These are phyloP conservation scores for Chaetomium olivaceum DNA, from an alignment of 2,329 filamentous ascomycete genomes.

Conservation along the genomic window DNA sequence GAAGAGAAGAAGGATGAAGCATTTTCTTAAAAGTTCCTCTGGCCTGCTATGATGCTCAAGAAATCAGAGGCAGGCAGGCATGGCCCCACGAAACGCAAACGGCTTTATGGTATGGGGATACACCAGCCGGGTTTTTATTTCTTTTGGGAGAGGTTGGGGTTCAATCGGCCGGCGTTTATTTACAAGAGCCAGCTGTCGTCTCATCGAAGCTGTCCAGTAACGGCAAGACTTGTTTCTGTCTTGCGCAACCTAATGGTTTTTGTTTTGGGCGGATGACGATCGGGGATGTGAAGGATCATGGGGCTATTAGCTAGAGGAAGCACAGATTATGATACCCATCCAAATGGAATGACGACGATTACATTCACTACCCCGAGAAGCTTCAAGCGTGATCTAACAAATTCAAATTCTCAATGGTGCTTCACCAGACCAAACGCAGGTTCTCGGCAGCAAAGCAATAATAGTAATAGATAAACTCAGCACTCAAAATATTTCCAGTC, in stretches of 20 bases:
- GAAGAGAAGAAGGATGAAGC: background rate
- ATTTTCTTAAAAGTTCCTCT: background rate
- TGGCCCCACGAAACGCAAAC: background rate
- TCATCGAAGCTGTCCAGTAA: background rate
- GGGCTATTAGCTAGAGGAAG: background rate
- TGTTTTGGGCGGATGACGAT: background rate
- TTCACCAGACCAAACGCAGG: too few species aligned
- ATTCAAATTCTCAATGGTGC: too few species aligned
- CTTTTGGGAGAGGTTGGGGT: background rate
- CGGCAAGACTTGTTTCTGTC: background rate
- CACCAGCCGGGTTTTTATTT: background rate
- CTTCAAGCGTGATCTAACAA: background rate
- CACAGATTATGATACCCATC: conserved; percentile 10
- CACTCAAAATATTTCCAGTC: background rate
- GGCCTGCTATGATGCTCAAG: background rate
- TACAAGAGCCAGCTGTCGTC: background rate
- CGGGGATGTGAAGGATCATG: background rate
- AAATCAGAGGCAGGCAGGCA: background rate
- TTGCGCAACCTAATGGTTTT: background rate
- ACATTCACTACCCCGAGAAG: background rate
- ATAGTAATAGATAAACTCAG: background rate
- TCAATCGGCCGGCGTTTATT: background rate
- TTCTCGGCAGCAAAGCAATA: background rate
- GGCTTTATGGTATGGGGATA: background rate
- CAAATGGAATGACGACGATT: background rate